Evolutionary conservation across 495 filamentous ascomycete species (phyloP).

Genomic region (Penicillium soppii): DNA sequence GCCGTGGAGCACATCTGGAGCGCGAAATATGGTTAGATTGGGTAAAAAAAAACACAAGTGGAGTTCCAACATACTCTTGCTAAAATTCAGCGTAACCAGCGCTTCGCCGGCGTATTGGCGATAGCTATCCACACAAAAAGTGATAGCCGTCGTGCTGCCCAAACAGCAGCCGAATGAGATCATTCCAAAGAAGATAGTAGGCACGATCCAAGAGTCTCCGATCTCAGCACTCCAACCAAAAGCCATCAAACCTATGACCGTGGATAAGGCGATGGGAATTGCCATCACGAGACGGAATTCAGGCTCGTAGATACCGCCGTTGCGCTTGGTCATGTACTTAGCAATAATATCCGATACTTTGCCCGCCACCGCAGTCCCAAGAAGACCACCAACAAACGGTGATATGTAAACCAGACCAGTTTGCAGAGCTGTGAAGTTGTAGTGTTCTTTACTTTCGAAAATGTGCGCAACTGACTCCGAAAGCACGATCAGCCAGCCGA

Average conservation of each 20-base stretch:
- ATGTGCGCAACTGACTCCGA: conserved; percentile 82
- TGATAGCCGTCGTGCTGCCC: conserved; percentile 91
- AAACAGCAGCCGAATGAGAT: conserved; percentile 93
- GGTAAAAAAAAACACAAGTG: background rate
- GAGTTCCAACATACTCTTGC: conserved; percentile 62
- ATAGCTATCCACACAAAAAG: conserved; percentile 92
- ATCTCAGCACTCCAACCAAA: conserved; percentile 86
- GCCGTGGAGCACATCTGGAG: conserved; percentile 76
- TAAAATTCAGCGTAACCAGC: conserved; percentile 90
- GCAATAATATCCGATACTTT: conserved; percentile 85
- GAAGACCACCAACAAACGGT: conserved; percentile 83
- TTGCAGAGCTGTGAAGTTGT: conserved; percentile 76
- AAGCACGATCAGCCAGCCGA: conserved; percentile 96
- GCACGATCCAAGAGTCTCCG: conserved; percentile 82
- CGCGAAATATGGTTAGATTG: conserved; percentile 4
- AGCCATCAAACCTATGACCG: conserved; percentile 84
- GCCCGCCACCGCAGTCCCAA: conserved; percentile 89
- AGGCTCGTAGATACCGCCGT: conserved; percentile 92
- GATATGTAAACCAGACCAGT: conserved; percentile 88
- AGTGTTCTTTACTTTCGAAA: conserved; percentile 62
- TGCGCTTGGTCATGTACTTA: conserved; percentile 73
- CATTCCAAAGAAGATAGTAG: conserved; percentile 87
- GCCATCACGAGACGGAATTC: conserved; percentile 95
- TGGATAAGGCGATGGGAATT: conserved; percentile 73
- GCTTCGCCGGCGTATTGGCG: conserved; percentile 93